Evolutionary conservation across 129 eudicot genomes (phyloP).

Genomic region (Kitagawia praeruptora): DNA sequence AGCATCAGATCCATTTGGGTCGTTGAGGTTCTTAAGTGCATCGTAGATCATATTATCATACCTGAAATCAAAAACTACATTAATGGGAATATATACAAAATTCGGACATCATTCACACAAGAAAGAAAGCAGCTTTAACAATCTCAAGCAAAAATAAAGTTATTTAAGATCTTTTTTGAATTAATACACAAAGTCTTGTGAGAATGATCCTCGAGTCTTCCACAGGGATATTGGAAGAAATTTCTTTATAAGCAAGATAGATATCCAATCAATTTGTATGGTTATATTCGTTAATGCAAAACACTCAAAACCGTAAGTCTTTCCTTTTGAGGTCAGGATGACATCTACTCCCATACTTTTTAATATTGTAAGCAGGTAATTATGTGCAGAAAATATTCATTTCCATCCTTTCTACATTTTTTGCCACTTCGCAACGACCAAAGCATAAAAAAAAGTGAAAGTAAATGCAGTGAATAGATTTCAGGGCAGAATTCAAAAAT

Average conservation of each 20-base stretch:
- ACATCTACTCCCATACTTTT: neutral
- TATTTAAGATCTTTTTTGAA: neutral
- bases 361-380: neutral
- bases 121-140: neutral
- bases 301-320: neutral
- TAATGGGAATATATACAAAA: neutral
- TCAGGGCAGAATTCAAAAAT: neutral
- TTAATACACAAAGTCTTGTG: neutral
- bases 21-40: conserved; percentile 59
- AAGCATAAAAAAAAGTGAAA: neutral
- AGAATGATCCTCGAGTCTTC: neutral
- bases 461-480: neutral
- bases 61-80: conserved; percentile 26
- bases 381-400: neutral
- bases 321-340: neutral
- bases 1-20: conserved; percentile 73
- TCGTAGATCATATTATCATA: conserved; percentile 64
- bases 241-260: neutral
- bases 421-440: neutral
- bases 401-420: neutral
- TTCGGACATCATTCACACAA: neutral
- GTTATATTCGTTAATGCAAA: neutral
- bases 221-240: neutral
- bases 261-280: neutral
- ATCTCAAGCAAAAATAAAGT: neutral